Evolutionary conservation across 192 early-diverging fungal species (phyloP), one percentile per base, ranked within the genome.

Genomic region (Entrophospora sp.): DNA sequence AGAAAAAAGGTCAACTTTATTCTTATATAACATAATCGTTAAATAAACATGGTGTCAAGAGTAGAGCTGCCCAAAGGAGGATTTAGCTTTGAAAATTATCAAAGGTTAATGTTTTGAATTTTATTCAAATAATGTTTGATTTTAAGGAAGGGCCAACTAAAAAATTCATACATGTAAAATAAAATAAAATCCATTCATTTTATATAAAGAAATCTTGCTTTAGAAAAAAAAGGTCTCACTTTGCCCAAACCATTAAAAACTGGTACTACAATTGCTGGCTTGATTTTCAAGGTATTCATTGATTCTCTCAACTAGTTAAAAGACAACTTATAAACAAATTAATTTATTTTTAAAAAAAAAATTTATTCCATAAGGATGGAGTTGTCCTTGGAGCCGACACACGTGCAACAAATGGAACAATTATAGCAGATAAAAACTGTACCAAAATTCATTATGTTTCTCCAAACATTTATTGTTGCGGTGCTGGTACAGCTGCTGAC

Each of bases 341-440:
- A 24, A 45, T 45, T 34, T n/a, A 25, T 18, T 22, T 14, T 52
- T 31, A 52, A 51, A 30, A 30, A 14, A 27, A 52, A 10, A 53
- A 31, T 8, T 24, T 20, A 32, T 55, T 55, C 14, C 1, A 14
- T 34, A 52, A 91, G 85, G 92, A 95, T 73, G 96, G 96, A 38
- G 75, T 99, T 35, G 81, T 92, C 14, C 85, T 99, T 37, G 96
- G 95, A 5, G 95, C 96, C 20, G 96, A 99, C 74, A 99, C 96
- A 10, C 88, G 96, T 72, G 93, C 96, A 27, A 99, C 96, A 8
- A 83, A 84, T 35, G 96, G 92, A 20, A 83, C 95, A 22, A 97
- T 96, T 70, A 95, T 99, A 9, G 91, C 92, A 1, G 95, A 99
- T 83, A 99, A 99, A 80, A 97, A 99, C 79, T 97, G 95, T 78